Evolutionary conservation across 2,329 filamentous ascomycete species (phyloP).

Genomic region (Nothophoma quercina): DNA sequence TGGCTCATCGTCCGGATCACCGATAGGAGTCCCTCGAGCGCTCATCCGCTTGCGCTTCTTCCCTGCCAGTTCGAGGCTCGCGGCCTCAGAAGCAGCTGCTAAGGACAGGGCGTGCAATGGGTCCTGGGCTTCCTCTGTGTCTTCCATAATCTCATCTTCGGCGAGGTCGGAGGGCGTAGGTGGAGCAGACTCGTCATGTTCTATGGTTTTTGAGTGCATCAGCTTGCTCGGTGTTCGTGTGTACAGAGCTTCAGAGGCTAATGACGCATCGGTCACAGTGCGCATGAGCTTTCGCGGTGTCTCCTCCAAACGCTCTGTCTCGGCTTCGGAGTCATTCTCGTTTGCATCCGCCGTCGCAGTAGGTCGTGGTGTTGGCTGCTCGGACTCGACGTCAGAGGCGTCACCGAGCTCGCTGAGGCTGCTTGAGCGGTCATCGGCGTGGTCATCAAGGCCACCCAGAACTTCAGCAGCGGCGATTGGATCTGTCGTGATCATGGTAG

Average conservation of each 20-base stretch:
- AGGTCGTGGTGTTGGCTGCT: constrained; percentile 42
- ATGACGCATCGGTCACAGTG: constrained; percentile 44
- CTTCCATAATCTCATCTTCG: constrained; percentile 26
- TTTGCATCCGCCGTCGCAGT: constrained; percentile 46
- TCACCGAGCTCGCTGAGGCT: constrained; percentile 91
- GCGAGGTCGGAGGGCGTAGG: constrained; percentile 34
- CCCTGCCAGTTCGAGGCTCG: constrained; percentile 38
- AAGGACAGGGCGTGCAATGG: constrained; percentile 43
- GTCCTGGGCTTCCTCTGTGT: constrained; percentile 28
- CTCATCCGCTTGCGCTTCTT: constrained; percentile 57
- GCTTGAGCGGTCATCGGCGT: constrained; percentile 74
- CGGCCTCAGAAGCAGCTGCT: constrained; percentile 43
- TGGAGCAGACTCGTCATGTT: constrained; percentile 41
- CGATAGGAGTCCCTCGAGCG: constrained; percentile 49
- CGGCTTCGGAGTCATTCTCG: constrained; percentile 81
- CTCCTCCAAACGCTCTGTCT: constrained; percentile 90
- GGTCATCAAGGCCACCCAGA: constrained; percentile 49
- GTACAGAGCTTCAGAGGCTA: constrained; percentile 43
- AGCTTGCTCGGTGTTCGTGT: constrained; percentile 50
- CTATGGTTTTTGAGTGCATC: constrained; percentile 41
- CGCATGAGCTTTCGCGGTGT: constrained; percentile 73
- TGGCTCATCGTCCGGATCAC: constrained; percentile 45
- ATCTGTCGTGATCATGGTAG: constrained; percentile 28
- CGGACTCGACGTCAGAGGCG: constrained; percentile 68
- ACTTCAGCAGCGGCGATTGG: constrained; percentile 20